A percentile compares a stretch with the other conserved stretches of the same genome.
These are phyloP conservation scores for Casuarina equisetifolia DNA, from an alignment of 306 rosid species.

Conservation along the genomic window DNA sequence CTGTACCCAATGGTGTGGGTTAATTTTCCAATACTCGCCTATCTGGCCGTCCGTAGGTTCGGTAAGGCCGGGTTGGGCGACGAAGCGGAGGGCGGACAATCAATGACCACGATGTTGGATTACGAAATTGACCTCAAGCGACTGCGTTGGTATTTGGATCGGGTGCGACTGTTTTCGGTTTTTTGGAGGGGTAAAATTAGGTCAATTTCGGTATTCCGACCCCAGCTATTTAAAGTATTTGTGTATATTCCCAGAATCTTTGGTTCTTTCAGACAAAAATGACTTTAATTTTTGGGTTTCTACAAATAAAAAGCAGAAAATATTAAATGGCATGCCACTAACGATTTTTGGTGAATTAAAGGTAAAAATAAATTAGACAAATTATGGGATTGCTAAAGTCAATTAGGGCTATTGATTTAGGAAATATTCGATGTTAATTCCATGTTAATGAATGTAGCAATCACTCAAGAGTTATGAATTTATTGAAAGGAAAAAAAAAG, in stretches of 20 bases:
- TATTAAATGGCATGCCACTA: no score
- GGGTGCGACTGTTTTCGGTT: neutral
- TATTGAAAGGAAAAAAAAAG: neutral
- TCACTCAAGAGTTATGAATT: no score
- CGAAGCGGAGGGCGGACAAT: neutral
- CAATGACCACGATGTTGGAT: neutral
- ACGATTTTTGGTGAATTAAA: no score
- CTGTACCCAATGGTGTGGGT: neutral
- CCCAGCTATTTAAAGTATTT: neutral
- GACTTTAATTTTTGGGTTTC: no score
- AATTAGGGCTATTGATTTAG: no score
- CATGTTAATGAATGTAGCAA: no score
- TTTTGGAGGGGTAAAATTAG: neutral
- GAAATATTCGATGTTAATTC: no score
- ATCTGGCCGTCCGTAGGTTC: slow-evolving; percentile 12
- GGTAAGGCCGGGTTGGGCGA: neutral
- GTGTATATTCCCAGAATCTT: neutral
- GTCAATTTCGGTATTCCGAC: neutral
- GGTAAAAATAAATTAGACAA: no score
- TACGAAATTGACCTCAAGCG: neutral
- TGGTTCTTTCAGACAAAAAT: neutral
- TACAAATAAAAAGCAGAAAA: no score
- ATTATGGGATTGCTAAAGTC: no score
- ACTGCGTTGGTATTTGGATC: neutral
- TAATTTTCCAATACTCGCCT: neutral